These are phyloP conservation scores for Ophiostoma sp. DNA, from an alignment of 2,329 filamentous ascomycete species.

Conservation along the genomic window DNA sequence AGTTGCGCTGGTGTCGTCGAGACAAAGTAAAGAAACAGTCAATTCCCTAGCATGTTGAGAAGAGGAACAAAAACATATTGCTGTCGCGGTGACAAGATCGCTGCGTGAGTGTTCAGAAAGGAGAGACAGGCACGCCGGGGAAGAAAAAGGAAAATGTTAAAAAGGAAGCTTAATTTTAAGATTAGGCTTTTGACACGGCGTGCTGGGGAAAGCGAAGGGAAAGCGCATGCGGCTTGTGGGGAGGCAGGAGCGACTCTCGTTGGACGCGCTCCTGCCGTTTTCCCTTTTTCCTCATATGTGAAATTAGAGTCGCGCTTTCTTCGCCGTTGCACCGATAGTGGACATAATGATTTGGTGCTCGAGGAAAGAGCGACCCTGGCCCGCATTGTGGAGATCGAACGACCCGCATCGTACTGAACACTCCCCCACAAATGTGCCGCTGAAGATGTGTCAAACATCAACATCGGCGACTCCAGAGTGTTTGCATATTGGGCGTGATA, in stretches of 20 bases:
- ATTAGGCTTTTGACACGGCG: neutral
- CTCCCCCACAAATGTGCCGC: neutral
- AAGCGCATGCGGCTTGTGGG: neutral
- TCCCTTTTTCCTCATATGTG: slow-evolving; percentile 11
- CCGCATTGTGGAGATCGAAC: neutral
- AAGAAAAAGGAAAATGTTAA: neutral
- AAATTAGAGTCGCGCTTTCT: slow-evolving; percentile 12
- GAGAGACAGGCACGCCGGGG: neutral
- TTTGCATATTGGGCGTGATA: no score
- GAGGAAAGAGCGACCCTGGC: neutral
- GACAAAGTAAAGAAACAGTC: neutral
- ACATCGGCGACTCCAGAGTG: no score
- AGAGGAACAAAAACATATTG: neutral
- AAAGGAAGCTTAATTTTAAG: slow-evolving; percentile 2
- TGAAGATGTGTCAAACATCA: neutral
- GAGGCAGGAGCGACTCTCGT: neutral
- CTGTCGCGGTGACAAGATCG: neutral
- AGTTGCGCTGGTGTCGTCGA: slow-evolving; percentile 6
- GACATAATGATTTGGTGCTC: neutral
- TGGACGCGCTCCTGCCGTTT: neutral
- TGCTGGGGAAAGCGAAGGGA: neutral
- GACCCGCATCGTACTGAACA: no score
- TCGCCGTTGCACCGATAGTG: neutral
- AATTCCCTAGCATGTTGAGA: slow-evolving; percentile 1
- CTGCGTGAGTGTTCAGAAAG: neutral